Evolutionary conservation across 1,139 yeast genomes (phyloP), one percentile per base, ranked within the genome.

Genomic region (Chernovozyma aurita): DNA sequence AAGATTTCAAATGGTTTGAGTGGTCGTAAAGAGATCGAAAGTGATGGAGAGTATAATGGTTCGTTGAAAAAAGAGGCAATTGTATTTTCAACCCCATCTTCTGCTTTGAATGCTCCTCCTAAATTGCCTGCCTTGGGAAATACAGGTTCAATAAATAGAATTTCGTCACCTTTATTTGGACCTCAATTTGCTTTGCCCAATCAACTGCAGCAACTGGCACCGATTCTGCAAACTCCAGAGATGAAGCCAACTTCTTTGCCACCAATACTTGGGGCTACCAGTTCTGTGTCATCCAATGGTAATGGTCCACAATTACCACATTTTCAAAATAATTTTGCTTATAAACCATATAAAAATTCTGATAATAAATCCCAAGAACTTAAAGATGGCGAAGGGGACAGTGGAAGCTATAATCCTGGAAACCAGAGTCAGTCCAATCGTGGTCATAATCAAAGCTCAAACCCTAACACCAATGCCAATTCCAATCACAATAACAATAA

Each of bases 111-210:
- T 36, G 55, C 52, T 37, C 52, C 60, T 8, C 61, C 67, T 5
- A 60, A 55, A 43, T 50, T 63, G 34, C 73, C 73, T 7, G 56
- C 66, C 3, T 47, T 62, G 32, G 59, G 55, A n/a, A 48, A 49
- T 24, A 39, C 47, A 4, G 43, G 47, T 22, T 26, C 28, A 12
- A 16, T 26, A 16, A 26, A 26, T 16, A 35, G 17, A 15, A 42
- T 50, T 24, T 44, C 58, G 3, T 65, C 73, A 4, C 74, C 76
- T 3, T 62, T 67, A 24, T 67, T 70, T 44, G 74, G 73, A 1
- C 72, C 75, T 2, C 75, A 68, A 44, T 69, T 58, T 42, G 65
- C 53, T 28, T 48, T 59, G 27, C 38, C 39, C 14, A 31, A 30
- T 17, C 32, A 41, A 4, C 37, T 38, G 14, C 31, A 36, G 31